Evolutionary conservation across 2,329 filamentous ascomycete genomes (phyloP).

Genomic region (Fusarium oligoseptatum): DNA sequence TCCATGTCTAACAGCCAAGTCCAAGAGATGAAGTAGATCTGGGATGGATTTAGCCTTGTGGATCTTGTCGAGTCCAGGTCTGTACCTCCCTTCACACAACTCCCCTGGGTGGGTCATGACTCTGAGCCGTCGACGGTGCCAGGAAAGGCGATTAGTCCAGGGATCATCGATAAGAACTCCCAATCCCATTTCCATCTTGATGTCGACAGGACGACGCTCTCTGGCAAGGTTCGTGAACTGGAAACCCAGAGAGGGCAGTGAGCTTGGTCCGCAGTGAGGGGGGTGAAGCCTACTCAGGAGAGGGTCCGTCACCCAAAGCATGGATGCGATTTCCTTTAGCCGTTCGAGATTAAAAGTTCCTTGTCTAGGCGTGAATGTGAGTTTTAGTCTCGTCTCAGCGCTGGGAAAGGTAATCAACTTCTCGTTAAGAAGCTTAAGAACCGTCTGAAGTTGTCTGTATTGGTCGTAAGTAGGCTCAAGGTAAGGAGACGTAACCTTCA

Average conservation of each 20-base stretch:
- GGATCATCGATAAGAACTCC: slow-evolving; percentile 24
- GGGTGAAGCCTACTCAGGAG: slow-evolving; percentile 27
- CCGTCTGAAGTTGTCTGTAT: neutral
- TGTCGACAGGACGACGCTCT: neutral
- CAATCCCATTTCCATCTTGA: slow-evolving; percentile 15
- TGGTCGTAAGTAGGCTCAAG: neutral
- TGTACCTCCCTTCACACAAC: slow-evolving; percentile 9
- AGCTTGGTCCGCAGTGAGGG: slow-evolving; percentile 32
- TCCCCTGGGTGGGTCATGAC: slow-evolving; percentile 27
- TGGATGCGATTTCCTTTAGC: slow-evolving; percentile 18
- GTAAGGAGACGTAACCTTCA: slow-evolving; percentile 30
- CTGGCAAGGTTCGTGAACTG: slow-evolving; percentile 31
- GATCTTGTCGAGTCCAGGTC: slow-evolving; percentile 6
- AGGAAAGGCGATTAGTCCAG: slow-evolving; percentile 34
- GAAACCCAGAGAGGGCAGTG: slow-evolving; percentile 30
- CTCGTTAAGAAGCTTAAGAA: slow-evolving; percentile 15
- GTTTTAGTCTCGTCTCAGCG: slow-evolving; percentile 20
- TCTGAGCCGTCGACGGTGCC: slow-evolving; percentile 16
- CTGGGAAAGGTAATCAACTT: slow-evolving; percentile 12
- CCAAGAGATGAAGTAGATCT: slow-evolving; percentile 17
- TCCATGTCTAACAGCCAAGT: slow-evolving; percentile 1
- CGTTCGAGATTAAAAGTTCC: neutral
- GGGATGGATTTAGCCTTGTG: neutral
- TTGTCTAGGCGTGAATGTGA: neutral
- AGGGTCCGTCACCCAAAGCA: slow-evolving; percentile 35